Percentiles rank a stretch among this genome's conserved stretches.
These are phyloP conservation scores for Aspergillus sp. DNA, from an alignment of 2,329 filamentous ascomycete genomes.

Conservation along the genomic window DNA sequence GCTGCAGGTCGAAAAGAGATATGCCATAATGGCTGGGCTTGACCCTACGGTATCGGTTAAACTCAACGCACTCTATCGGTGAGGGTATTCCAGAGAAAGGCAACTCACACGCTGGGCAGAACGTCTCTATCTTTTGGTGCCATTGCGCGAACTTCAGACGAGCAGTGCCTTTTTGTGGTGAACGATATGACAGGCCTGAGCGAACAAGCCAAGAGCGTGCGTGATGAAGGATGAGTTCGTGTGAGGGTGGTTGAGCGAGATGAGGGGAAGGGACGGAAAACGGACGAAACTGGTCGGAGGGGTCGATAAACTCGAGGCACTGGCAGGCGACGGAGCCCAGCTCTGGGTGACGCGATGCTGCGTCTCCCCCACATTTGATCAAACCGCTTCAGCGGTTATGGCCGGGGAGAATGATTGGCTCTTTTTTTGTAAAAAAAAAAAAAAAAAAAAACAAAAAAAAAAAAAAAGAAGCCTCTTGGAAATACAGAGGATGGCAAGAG, in stretches of 20 bases:
- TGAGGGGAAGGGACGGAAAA: conserved; percentile 21
- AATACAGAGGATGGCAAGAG: not conserved
- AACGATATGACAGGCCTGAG: conserved; percentile 18
- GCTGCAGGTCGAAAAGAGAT: conserved; percentile 75
- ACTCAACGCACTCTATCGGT: not conserved
- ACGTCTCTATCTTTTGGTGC: conserved; percentile 45
- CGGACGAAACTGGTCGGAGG: conserved; percentile 23
- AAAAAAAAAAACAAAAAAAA: not conserved
- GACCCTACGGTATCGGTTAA: conserved; percentile 50
- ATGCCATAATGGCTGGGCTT: conserved; percentile 86
- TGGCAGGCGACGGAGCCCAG: conserved; percentile 27
- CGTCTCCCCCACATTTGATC: conserved; percentile 37
- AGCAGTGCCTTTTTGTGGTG: conserved; percentile 36
- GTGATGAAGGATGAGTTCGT: conserved; percentile 13
- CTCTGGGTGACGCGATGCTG: conserved; percentile 30
- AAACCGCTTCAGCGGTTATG: conserved; percentile 4
- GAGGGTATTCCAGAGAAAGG: not conserved
- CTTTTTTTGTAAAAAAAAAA: not conserved
- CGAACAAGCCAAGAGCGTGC: conserved; percentile 15
- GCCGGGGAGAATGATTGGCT: not conserved
- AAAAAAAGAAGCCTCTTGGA: not conserved
- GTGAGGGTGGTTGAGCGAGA: conserved; percentile 18
- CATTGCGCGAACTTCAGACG: conserved; percentile 45
- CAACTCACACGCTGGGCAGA: conserved; percentile 45
- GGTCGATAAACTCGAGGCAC: conserved; percentile 25